Base-by-base conservation (phyloP, 306 rosid species). In the Cicer arietinum region DNA sequence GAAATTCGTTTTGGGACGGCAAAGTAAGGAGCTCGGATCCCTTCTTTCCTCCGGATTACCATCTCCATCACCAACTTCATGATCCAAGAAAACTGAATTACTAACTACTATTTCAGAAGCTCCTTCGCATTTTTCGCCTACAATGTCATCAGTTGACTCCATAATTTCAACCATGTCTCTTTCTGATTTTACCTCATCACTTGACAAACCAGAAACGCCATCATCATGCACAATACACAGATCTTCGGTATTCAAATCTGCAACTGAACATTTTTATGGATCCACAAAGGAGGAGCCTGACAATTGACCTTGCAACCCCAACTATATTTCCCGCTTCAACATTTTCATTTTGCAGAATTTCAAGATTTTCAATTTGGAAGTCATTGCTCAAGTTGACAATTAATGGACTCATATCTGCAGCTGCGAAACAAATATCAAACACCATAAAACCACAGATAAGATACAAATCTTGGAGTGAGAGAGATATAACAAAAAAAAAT, bases 241-340 rank as follows among this genome's bases (percentile, higher is more conserved):
- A 57, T 80, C 88, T 54, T 67, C 87, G 39, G 71, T 54, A 74
- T 30, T 73, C 73, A 51, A 20, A 76, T 84, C 81, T 50, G 85
- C 78, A 82, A 73, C 14, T 40, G 82, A 52, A 78, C 58, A 76
- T 41, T 61, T 51, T 18, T 46, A 22, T 43, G 82, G 67, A 75
- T 45, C 74, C 40, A 71, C 54, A 0, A 42, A 48, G 60, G 46
- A 48, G 60, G 79, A 71, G 61, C 66, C 66, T 67, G 86, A 52
- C 58, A 67, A 42, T 53, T 60, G 71, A 65, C 48, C 84, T n/a
- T 16, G 78, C 8, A 67, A 65, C 10, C 71, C 89, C 89, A 8
- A 39, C 77, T 54, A 59, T 59, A 37, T 65, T 67, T 45, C 62
- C 81, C 22, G 13, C 69, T 74, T 47, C 77, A 73, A 73, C 73